Evolutionary conservation across 2,329 filamentous ascomycete species (phyloP), one percentile per base, ranked within the genome.

Genomic region (Hymenoscyphus fructigenus): DNA sequence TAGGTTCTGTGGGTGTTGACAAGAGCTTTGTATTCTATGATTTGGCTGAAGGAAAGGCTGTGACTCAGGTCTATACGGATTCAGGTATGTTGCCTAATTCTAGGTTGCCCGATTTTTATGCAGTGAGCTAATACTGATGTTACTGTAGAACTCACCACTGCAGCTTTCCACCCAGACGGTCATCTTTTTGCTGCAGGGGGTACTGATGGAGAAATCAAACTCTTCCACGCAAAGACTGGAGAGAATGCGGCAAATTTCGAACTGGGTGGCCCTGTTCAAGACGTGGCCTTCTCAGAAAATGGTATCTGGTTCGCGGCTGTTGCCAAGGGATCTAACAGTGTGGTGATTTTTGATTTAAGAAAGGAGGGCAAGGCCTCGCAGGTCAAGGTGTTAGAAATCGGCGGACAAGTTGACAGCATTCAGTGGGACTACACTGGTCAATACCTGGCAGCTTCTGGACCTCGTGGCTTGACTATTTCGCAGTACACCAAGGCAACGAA

Each of bases 351-450:
- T 83, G 94, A 98, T 77, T 83, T 99, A 66, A 89, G 95, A 72
- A 97, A 96, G 79, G 88, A 97, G 71, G 90, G 94, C 67, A 93
- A 92, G 70, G 89, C 90, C 20, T 88, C 89, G 5, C 85, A 88
- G 73, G 88, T 89, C 75, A 96, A 96, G 83, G 86, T 90, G n/a
- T 82, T 99, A 50, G 92, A 97, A 69, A 89, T 90, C 57, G 94
- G 93, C 63, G 89, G 88, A 67, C 83, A 86, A n/a, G 87, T 97
- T 58, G 85, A 91, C 67, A 87, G 85, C 50, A 83, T 97, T 68
- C 83, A 84, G 59, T 99, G 93, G 93, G 95, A 99, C 75, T 97
- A 96, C 81, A 95, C 91, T 6, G 94, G 93, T 55, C 94, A 97
- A 78, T 99, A 91, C 80, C 83, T 99, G 61, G 91, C 93, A 29